Conservation (phyloP, 73 alveolate genomes). For the Stentor coeruleus region DNA sequence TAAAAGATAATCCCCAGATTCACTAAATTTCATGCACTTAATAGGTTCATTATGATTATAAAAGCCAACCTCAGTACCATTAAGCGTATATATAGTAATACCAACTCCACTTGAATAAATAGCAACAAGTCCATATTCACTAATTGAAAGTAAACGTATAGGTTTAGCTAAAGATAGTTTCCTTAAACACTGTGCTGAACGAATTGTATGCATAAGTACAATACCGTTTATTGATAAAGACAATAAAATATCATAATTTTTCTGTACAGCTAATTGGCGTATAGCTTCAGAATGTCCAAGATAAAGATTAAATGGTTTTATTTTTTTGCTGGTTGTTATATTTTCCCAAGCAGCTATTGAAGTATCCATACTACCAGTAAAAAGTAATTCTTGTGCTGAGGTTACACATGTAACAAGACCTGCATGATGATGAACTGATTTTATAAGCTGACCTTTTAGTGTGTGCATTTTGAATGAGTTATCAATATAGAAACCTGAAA, state of each 20-base stretch:
- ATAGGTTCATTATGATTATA: neutral
- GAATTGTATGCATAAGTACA: neutral
- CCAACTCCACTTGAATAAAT: neutral
- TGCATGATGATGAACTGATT: conserved; percentile 14
- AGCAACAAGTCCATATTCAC: conserved; percentile 20
- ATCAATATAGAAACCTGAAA: conserved; percentile 16
- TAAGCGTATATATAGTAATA: neutral
- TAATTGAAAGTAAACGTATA: neutral
- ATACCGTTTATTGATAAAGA: neutral
- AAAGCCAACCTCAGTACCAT: neutral
- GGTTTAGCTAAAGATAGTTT: neutral
- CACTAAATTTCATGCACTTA: neutral
- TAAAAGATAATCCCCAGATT: neutral
- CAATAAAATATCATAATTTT: neutral
- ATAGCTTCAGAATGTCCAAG: conserved; percentile 20
- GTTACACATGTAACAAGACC: conserved; percentile 31
- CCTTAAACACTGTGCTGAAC: conserved; percentile 13
- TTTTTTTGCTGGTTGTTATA: neutral
- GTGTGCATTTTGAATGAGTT: conserved; percentile 25
- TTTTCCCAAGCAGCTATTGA: conserved; percentile 13
- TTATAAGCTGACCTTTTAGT: conserved; percentile 10
- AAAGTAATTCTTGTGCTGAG: neutral
- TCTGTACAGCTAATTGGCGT: neutral
- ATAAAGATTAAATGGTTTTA: conserved; percentile 10
- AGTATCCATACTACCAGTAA: conserved; percentile 16